Evolutionary conservation across 176 grass and related monocot species (phyloP).

Genomic region (Puccinellia tenuiflora): DNA sequence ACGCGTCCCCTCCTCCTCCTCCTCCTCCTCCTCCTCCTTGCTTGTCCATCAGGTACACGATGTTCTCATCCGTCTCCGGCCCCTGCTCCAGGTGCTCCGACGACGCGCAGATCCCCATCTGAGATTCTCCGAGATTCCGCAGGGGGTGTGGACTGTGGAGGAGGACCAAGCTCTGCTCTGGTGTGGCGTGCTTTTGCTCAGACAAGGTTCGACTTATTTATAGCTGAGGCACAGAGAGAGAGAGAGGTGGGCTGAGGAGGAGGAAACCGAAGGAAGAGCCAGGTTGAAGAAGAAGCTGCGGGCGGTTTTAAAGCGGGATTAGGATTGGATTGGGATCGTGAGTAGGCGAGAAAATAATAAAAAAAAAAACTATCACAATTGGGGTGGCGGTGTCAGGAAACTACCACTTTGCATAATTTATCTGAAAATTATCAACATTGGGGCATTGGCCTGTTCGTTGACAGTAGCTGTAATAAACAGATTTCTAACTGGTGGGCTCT

Average conservation of each 20-base stretch:
- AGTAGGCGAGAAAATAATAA: too few relatives aligned
- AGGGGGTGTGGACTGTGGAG: background rate
- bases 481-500: too few relatives aligned
- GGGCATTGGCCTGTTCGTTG: too few relatives aligned
- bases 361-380: too few relatives aligned
- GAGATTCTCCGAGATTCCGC: background rate
- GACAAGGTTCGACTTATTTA: background rate
- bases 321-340: background rate
- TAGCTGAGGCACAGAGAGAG: too few relatives aligned
- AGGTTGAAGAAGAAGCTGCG: background rate
- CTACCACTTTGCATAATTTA: too few relatives aligned
- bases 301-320: slow-evolving; percentile 9
- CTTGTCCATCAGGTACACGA: slow-evolving; percentile 63
- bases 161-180: background rate
- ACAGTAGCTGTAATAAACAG: too few relatives aligned
- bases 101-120: slow-evolving; percentile 79
- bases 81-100: slow-evolving; percentile 35
- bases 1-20: background rate
- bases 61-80: slow-evolving; percentile 52
- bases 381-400: too few relatives aligned
- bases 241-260: background rate
- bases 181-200: background rate
- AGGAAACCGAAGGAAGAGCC: background rate
- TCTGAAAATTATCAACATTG: too few relatives aligned
- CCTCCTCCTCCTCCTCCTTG: too few relatives aligned